phyloP scores from a whole-genome alignment of 2,329 filamentous ascomycete species.

The Lomentospora prolificans region DNA sequence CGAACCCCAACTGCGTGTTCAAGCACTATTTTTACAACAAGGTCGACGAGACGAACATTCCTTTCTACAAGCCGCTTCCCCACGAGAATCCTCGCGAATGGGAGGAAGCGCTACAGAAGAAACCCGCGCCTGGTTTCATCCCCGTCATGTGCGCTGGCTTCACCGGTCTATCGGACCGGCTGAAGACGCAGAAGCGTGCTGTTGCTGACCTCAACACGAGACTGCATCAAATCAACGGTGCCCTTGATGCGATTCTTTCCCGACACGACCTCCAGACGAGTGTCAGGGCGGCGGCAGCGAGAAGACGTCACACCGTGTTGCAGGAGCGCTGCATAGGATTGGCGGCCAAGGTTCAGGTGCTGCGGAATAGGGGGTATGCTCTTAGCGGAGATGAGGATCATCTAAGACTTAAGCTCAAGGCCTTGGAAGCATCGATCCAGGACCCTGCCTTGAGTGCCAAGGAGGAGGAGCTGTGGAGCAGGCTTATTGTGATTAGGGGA shows the following conservation, averaged over 20 bases:
- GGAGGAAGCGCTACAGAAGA: slow-evolving; percentile 74
- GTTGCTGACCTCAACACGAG: slow-evolving; percentile 60
- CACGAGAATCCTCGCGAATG: slow-evolving; percentile 69
- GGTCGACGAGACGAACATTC: slow-evolving; percentile 63
- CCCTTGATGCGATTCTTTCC: slow-evolving; percentile 60
- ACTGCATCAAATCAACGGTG: slow-evolving; percentile 71
- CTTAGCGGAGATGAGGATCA: slow-evolving; percentile 73
- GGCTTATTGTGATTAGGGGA: slow-evolving; percentile 64
- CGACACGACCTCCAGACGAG: slow-evolving; percentile 69
- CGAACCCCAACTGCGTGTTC: slow-evolving; percentile 60
- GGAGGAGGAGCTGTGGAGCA: slow-evolving; percentile 78
- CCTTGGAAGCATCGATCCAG: slow-evolving; percentile 58
- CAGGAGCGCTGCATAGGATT: slow-evolving; percentile 64
- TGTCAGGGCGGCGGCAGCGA: slow-evolving; percentile 62
- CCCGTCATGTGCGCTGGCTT: slow-evolving; percentile 71
- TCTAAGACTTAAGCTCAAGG: slow-evolving; percentile 59
- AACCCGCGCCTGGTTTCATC: slow-evolving; percentile 66
- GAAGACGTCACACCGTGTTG: slow-evolving; percentile 61
- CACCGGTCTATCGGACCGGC: slow-evolving; percentile 57
- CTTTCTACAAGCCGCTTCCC: slow-evolving; percentile 61
- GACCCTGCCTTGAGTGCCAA: slow-evolving; percentile 67
- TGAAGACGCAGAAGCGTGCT: slow-evolving; percentile 61
- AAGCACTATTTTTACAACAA: slow-evolving; percentile 84
- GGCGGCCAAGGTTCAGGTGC: slow-evolving; percentile 69
- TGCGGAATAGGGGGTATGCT: slow-evolving; percentile 73